Percentiles rank a stretch among this genome's conserved stretches.
phyloP scores from a whole-genome alignment of 768 basidiomycete species.

The Leccinum variicolor region DNA sequence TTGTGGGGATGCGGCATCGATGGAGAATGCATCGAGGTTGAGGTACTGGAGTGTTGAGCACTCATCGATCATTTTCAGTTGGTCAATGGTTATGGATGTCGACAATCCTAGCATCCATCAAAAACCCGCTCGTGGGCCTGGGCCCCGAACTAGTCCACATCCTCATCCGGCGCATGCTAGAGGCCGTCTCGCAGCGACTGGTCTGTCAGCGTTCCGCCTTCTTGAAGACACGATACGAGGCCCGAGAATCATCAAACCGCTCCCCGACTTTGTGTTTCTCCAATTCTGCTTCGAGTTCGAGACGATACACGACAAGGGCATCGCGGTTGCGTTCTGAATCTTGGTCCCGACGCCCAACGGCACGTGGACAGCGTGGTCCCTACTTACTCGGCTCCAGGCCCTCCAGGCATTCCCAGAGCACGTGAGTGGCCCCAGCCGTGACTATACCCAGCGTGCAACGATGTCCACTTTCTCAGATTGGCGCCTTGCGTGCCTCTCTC shows the following conservation, averaged over 20 bases:
- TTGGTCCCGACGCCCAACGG: slow-evolving; percentile 38
- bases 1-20: not conserved
- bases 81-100: no score
- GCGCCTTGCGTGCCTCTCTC: slow-evolving; percentile 37
- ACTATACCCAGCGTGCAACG: not conserved
- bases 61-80: slow-evolving; percentile 2
- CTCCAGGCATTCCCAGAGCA: slow-evolving; percentile 52
- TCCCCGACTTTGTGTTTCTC: slow-evolving; percentile 56
- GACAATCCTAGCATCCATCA: no score
- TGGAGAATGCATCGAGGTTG: slow-evolving; percentile 4
- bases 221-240: slow-evolving; percentile 24
- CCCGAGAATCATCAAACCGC: slow-evolving; percentile 36
- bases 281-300: slow-evolving; percentile 56
- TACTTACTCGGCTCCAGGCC: slow-evolving; percentile 58
- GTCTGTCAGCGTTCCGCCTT: slow-evolving; percentile 16
- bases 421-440: slow-evolving; percentile 8
- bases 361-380: slow-evolving; percentile 55
- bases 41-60: slow-evolving; percentile 21
- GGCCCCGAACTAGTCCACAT: not conserved
- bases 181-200: slow-evolving; percentile 32
- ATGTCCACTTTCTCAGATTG: slow-evolving; percentile 19
- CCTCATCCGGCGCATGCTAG: slow-evolving; percentile 35
- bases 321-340: slow-evolving; percentile 44
- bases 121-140: no score
- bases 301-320: slow-evolving; percentile 42